Evolutionary conservation across 768 basidiomycete genomes (phyloP).

Genomic region (Trametes cinnabarina): DNA sequence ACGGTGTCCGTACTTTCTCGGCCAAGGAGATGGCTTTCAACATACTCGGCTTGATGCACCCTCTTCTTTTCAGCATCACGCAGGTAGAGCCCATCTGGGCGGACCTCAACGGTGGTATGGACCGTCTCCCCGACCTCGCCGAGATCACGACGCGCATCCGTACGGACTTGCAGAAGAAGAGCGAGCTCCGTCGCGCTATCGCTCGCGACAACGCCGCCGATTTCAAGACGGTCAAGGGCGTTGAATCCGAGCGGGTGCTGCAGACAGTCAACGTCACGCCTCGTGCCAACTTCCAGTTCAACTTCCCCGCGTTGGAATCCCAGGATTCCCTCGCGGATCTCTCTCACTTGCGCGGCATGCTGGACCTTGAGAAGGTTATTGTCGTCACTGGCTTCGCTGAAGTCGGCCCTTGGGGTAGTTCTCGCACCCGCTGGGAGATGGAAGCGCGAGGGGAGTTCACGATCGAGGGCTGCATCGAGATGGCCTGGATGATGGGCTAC

Average conservation of each 20-base stretch:
- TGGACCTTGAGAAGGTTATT: conserved; percentile 94
- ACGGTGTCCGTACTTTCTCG: conserved; percentile 96
- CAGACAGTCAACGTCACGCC: conserved; percentile 92
- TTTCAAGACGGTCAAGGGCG: conserved; percentile 86
- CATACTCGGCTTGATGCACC: conserved; percentile 98
- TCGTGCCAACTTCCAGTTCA: conserved; percentile 96
- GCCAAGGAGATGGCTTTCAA: conserved; percentile 99
- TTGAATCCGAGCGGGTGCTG: conserved; percentile 87
- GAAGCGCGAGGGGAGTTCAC: conserved; percentile 97
- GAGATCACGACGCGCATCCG: conserved; percentile 90
- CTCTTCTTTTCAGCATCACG: conserved; percentile 97
- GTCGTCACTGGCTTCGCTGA: conserved; percentile 97
- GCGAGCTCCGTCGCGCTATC: conserved; percentile 90
- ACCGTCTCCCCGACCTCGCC: conserved; percentile 91
- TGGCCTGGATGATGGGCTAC: conserved; percentile 99
- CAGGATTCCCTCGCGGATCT: conserved; percentile 71
- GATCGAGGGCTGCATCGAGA: conserved; percentile 97
- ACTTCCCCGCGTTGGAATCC: conserved; percentile 85
- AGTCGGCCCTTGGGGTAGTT: conserved; percentile 97
- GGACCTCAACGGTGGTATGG: conserved; percentile 97
- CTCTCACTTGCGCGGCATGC: conserved; percentile 75
- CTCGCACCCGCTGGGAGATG: conserved; percentile 99
- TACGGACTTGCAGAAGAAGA: conserved; percentile 74
- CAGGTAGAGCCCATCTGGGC: conserved; percentile 99
- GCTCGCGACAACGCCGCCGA: conserved; percentile 94